Base-by-base conservation (phyloP, 805 yeast genomes). In the Jamesozyma hellenica region DNA sequence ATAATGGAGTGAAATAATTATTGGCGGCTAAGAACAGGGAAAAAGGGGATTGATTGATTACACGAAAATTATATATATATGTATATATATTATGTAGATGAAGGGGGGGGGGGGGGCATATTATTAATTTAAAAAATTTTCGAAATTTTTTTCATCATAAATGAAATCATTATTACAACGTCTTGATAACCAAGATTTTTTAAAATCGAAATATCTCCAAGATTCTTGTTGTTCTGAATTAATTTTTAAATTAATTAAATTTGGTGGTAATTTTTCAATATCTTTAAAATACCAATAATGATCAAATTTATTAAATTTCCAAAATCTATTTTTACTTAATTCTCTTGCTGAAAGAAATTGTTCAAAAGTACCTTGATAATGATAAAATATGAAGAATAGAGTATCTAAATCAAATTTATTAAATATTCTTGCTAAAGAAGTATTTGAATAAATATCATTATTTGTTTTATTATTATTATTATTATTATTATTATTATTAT, bases 321-420 rank as follows among this genome's bases (percentile, higher is more conserved):
- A 90, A 21, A 90, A 86, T 52, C 95, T 73, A 43, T 72, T 71
- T 45, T 68, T 63, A 10, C 70, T 65, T 44, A 90, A 70, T 63
- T 90, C 96, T 49, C 76, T 72, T 2, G 96, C 94, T 4, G 96
- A 83, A 41, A 78, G 63, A 46, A 74, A 70, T 58, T 82, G 92
- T 45, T 79, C 75, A 52, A 80, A 80, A 14, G 80, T 70, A 21
- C 81, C 84, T 50, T 76, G 82, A 39, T 65, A 66, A 48, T 87
- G 92, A 65, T 92, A 92, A 63, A 92, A 92, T 37, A 90, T 82
- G 68, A 84, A 92, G 50, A 90, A 88, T 49, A 92, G 63, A 2
- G 97, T 90, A 55, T 87, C 96, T 26, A 78, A 67, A 53, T 86
- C 94, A 52, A 90, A 74, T 51, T 81, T 85, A 21, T 72, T 66